These are phyloP conservation scores for Tagetes patula DNA, from an alignment of 129 eudicot species.

Conservation along the genomic window DNA sequence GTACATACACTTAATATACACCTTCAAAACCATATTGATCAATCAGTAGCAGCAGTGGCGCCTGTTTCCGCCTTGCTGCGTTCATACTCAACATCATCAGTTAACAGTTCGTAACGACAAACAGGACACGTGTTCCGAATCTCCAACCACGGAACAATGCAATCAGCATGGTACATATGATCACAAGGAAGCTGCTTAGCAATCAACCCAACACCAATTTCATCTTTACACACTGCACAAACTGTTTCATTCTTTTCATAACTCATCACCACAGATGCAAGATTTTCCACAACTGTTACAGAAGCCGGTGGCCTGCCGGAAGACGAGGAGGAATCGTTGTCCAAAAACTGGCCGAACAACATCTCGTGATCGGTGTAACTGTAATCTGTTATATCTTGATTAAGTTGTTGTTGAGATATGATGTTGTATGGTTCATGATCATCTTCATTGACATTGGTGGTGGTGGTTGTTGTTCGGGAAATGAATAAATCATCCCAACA, in stretches of 20 bases:
- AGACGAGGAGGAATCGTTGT: slow-evolving; percentile 28
- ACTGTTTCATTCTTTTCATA: slow-evolving; percentile 34
- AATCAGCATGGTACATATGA: slow-evolving; percentile 67
- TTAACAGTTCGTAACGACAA: slow-evolving; percentile 64
- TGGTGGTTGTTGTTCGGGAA: slow-evolving; percentile 26
- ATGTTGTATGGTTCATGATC: slow-evolving; percentile 31
- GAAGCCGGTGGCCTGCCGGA: slow-evolving; percentile 69
- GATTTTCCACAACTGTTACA: slow-evolving; percentile 40
- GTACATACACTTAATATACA: neutral
- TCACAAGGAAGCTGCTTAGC: slow-evolving; percentile 58
- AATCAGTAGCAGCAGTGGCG: slow-evolving; percentile 23
- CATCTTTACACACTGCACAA: slow-evolving; percentile 83
- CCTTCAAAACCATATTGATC: slow-evolving; percentile 21
- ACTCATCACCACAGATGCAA: slow-evolving; percentile 36
- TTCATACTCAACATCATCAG: slow-evolving; percentile 74
- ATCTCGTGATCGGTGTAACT: slow-evolving; percentile 45
- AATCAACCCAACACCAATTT: slow-evolving; percentile 49
- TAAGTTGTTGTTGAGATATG: neutral
- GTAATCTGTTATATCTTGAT: slow-evolving; percentile 30
- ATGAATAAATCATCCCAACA: slow-evolving; percentile 34
- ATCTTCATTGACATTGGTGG: slow-evolving; percentile 39
- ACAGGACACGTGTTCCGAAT: slow-evolving; percentile 81
- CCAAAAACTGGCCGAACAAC: slow-evolving; percentile 63
- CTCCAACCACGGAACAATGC: slow-evolving; percentile 70
- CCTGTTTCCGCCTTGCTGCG: slow-evolving; percentile 41